Evolutionary conservation across 2,329 filamentous ascomycete genomes (phyloP).

Genomic region (Epichloe sp.): DNA sequence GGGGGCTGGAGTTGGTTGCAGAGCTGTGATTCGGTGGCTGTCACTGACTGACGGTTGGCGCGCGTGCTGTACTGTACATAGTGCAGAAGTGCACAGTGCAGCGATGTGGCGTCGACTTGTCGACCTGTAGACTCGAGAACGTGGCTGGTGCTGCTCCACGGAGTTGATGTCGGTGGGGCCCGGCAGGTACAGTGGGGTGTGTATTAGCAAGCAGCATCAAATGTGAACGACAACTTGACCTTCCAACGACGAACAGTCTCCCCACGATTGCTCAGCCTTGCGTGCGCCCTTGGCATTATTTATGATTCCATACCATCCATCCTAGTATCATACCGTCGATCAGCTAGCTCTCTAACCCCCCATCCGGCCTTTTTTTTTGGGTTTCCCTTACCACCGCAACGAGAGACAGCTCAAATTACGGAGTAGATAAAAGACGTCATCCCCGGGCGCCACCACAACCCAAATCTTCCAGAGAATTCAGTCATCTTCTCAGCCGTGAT

Average conservation of each 20-base stretch:
- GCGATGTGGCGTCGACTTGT: neutral
- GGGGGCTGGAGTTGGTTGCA: neutral
- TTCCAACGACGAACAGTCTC: no score
- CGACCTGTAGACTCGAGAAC: neutral
- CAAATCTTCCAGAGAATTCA: neutral
- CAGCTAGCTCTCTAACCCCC: no score
- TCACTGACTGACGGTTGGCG: neutral
- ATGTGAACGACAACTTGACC: no score
- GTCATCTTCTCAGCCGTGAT: neutral
- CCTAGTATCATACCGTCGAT: neutral
- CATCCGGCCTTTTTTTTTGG: neutral
- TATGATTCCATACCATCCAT: neutral
- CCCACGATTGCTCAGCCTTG: neutral
- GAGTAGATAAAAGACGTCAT: conserved; percentile 4
- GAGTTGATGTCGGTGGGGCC: neutral
- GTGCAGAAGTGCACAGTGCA: neutral
- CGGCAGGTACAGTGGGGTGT: neutral
- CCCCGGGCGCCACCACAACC: neutral
- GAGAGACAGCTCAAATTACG: neutral
- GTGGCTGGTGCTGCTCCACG: neutral
- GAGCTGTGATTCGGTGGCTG: conserved; percentile 8
- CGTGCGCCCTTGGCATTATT: neutral
- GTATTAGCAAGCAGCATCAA: no score
- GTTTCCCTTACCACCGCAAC: neutral
- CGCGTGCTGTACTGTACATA: neutral